These are phyloP conservation scores for Hypsizygus marmoreus DNA, from an alignment of 768 basidiomycete genomes.

Conservation along the genomic window DNA sequence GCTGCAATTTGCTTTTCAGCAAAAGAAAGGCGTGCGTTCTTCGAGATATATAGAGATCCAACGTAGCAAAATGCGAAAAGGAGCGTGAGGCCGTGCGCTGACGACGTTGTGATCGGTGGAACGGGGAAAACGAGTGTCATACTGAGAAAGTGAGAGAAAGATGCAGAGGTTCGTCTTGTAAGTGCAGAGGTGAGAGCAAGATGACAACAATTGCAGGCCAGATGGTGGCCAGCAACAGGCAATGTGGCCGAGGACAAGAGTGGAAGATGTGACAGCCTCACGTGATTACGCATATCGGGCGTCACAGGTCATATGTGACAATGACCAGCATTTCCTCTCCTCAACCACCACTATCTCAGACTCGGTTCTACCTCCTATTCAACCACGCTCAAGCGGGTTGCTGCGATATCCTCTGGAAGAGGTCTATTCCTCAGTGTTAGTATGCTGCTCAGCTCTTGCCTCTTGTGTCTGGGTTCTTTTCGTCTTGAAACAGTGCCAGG, in stretches of 20 bases:
- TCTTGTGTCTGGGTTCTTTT: too few species aligned
- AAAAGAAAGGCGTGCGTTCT: slow-evolving; percentile 60
- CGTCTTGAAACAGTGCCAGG: too few species aligned
- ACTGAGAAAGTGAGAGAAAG: neutral
- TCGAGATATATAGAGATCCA: slow-evolving; percentile 79
- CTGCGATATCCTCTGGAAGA: too few species aligned
- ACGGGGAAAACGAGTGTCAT: slow-evolving; percentile 27
- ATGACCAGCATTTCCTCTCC: too few species aligned
- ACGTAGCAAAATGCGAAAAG: slow-evolving; percentile 73
- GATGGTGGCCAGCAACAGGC: slow-evolving; percentile 8
- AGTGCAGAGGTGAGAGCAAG: too few species aligned
- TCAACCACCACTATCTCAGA: too few species aligned
- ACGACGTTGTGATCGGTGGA: slow-evolving; percentile 30
- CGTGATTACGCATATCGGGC: slow-evolving; percentile 6
- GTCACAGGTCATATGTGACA: slow-evolving; percentile 15
- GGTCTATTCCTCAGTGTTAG: too few species aligned
- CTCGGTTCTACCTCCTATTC: too few species aligned
- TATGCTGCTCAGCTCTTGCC: too few species aligned
- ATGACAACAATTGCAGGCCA: too few species aligned
- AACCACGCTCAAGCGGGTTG: too few species aligned
- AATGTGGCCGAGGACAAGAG: slow-evolving; percentile 2
- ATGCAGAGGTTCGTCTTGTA: too few species aligned
- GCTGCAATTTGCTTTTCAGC: slow-evolving; percentile 28
- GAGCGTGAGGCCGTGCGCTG: slow-evolving; percentile 57
- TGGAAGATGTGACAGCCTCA: slow-evolving; percentile 3